Evolutionary conservation across 495 filamentous ascomycete species (phyloP).

Genomic region (Pseudoneurospora amorphoporcata): DNA sequence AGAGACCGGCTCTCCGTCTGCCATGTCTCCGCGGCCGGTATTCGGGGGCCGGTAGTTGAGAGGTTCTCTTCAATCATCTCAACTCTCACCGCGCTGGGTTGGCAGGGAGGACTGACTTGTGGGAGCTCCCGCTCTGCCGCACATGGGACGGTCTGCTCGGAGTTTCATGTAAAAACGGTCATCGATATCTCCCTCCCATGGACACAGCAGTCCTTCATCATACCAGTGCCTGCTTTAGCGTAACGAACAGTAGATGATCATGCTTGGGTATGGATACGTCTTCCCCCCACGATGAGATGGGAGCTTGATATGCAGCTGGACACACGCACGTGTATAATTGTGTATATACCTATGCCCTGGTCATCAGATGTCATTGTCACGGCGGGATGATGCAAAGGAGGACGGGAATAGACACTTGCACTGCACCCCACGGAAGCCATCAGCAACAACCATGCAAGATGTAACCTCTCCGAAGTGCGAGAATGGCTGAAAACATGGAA

Average conservation of each 20-base stretch:
- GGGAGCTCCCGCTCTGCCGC: not conserved
- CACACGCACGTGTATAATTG: not conserved
- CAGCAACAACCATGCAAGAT: not conserved
- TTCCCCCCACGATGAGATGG: not conserved
- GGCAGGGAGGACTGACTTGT: not conserved
- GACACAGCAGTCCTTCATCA: not conserved
- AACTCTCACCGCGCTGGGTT: not conserved
- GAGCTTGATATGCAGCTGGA: not conserved
- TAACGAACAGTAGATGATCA: not conserved
- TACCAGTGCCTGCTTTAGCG: not conserved
- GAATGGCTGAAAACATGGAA: not conserved
- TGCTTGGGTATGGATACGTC: not conserved
- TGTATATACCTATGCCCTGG: not conserved
- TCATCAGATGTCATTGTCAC: not conserved
- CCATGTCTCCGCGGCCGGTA: not conserved
- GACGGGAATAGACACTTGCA: not conserved
- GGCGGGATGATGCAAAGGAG: not conserved
- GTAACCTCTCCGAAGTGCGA: not conserved
- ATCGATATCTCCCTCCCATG: not conserved
- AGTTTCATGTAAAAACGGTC: not conserved
- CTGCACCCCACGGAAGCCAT: not conserved
- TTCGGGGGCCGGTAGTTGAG: not conserved
- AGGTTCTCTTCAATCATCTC: not conserved
- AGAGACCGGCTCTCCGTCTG: not conserved
- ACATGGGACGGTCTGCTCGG: not conserved